A percentile compares a stretch with the other conserved stretches of the same genome.
Conservation (phyloP, 345 rosid species). For the Barbarea vulgaris region DNA sequence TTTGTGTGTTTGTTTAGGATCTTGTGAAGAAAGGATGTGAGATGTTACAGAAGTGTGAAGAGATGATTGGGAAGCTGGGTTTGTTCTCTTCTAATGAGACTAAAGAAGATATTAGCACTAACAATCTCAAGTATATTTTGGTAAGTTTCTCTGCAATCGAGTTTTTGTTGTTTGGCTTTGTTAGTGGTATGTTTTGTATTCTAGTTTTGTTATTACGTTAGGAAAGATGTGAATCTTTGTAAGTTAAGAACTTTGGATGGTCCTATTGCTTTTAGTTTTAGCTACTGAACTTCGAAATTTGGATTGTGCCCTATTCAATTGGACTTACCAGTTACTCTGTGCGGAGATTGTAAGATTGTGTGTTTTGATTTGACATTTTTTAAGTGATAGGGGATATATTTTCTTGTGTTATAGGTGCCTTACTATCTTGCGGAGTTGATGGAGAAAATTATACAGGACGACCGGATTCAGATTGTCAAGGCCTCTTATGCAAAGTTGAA, state of each 20-base stretch:
- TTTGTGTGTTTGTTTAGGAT: conserved; percentile 46
- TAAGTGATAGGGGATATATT: background rate
- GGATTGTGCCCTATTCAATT: background rate
- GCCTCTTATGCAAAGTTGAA: conserved; percentile 65
- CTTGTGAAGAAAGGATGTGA: conserved; percentile 69
- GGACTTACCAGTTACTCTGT: background rate
- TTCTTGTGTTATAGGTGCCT: conserved; percentile 58
- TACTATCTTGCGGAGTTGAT: conserved; percentile 80
- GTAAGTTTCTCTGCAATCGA: conserved; percentile 42
- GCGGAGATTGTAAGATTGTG: conserved; percentile 1
- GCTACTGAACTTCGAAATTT: background rate
- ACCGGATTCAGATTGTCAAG: conserved; percentile 65
- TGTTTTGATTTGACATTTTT: background rate
- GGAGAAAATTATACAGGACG: conserved; percentile 63
- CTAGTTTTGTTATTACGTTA: background rate
- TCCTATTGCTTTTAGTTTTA: background rate
- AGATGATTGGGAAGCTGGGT: conserved; percentile 78
- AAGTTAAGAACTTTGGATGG: background rate
- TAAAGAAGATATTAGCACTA: conserved; percentile 82
- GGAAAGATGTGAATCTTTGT: background rate
- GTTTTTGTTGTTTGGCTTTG: background rate
- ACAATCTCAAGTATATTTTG: conserved; percentile 82
- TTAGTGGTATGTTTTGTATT: background rate
- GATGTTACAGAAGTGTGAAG: conserved; percentile 74
- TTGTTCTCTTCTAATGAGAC: conserved; percentile 88